Base-by-base conservation (phyloP, 306 rosid species). In the Trichosanthes truncata region DNA sequence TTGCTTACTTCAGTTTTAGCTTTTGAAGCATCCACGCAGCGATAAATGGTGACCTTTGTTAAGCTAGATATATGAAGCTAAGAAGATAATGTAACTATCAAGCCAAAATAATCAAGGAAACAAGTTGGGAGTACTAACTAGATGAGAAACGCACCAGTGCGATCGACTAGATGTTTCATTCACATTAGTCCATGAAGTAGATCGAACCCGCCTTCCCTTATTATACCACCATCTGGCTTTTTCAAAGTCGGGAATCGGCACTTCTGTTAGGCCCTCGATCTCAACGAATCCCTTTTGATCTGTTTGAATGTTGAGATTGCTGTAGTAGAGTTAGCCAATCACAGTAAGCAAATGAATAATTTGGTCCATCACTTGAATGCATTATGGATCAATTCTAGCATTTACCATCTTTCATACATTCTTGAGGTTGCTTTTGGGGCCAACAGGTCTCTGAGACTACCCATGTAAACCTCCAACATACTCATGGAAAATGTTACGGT, bases 1-100 rank as follows among this genome's bases (percentile, higher is more conserved):
- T 89, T 94, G 85, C 97, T 93, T 40, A 88, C 80, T 87, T 88
- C 89, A 1, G 80, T 77, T 83, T 88, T 89, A 78, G 85, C 88
- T 83, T 83, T 86, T 73, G 51, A 45, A 29, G 85, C 91, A 84
- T 89, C 88, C 79, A 89, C 91, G 18, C 82, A 85, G 38, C 90
- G 97, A 83, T 77, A 92, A 66, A 94, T 89, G 89, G 87, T 84
- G 80, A 94, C 90, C 92, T 97, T 92, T 45, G 92, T 92, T 89
- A 94, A 92, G 97, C 98, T 94, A 89, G 94, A 92, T 89, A 94
- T 91, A 91, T 84, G 89, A 92, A 92, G 92, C 98, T 94, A 92
- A 87, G 90, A 89, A 90, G 90, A 92, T 94, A 89, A 92, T 12
- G 91, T 88, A 91, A 88, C 85, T 85, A 88, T 87, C 97, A 88